Base-by-base conservation (phyloP, 306 rosid species). In the Pyrus bretschneideri region DNA sequence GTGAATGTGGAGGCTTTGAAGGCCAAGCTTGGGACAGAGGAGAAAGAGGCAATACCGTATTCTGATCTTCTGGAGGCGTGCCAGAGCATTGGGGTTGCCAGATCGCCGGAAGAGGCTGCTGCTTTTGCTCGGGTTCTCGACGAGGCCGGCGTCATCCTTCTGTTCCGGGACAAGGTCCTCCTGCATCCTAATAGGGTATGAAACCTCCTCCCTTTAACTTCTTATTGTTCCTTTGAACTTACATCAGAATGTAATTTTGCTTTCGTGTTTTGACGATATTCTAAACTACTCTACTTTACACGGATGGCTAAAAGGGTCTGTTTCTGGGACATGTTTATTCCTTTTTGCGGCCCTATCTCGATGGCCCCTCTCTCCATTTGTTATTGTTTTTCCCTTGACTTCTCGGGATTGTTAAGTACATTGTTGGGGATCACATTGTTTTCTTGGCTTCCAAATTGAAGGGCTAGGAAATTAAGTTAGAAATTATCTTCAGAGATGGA, bases 71-170 rank as follows among this genome's bases (percentile, higher is more conserved):
- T 96, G 12, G 84, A 89, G 67, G 89, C 94, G 0, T 92, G 99
- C 78, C 83, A 91, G 82, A 87, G 86, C 76, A 73, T 82, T 76
- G 98, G 98, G 22, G 80, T 96, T 78, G 96, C 99, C 10, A 88
- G 91, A 86, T 84, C 84, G 45, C 54, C 25, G 2, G 89, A 87
- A 0, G 98, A 96, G 87, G 97, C 99, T 54, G 84, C 84, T 21
- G 81, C 87, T 23, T 92, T 96, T 19, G 92, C 98, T 10, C 81
- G 75, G 67, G 85, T 92, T 63, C 93, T 96, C 46, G 99, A 96
- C 74, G 99, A 96, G 22, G 99, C 99, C 77, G 97, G 99, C 61
- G 96, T 92, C 69, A 42, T 96, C 57, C 85, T 92, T 30, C 97
- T 96, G 33, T 96, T 92, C 73, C 79, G 98, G 35, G 96, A 96